These are phyloP conservation scores for Cyberlindnera maritima DNA, from an alignment of 805 yeast genomes.

Conservation along the genomic window DNA sequence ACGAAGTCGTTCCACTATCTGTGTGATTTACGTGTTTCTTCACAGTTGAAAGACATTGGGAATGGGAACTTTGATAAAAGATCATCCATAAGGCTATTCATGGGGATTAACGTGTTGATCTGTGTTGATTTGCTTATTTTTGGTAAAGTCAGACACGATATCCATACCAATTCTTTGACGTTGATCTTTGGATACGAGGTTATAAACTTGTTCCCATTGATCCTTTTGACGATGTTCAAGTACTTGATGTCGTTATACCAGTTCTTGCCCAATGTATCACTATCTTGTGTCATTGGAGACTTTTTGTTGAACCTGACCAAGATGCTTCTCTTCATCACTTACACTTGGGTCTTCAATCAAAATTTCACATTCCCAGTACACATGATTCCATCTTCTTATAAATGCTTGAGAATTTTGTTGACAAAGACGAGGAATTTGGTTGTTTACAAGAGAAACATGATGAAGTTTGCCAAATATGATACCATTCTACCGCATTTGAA, in stretches of 20 bases:
- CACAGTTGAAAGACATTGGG: constrained; percentile 3
- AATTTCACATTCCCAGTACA: constrained; percentile 14
- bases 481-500: neutral
- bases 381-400: constrained; percentile 19
- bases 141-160: constrained; percentile 3
- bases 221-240: constrained; percentile 14
- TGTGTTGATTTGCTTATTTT: constrained; percentile 8
- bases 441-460: constrained; percentile 10
- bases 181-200: constrained; percentile 22
- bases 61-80: constrained; percentile 3
- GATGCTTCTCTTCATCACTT: constrained; percentile 15
- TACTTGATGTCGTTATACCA: constrained; percentile 5
- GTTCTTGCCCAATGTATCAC: too few species aligned
- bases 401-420: constrained; percentile 21
- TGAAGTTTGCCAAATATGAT: constrained; percentile 9
- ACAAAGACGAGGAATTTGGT: constrained; percentile 20
- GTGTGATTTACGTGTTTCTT: constrained; percentile 15
- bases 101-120: constrained; percentile 12
- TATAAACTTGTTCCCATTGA: constrained; percentile 18
- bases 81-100: constrained; percentile 1
- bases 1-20: constrained; percentile 23
- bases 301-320: constrained; percentile 12
- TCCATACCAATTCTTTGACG: constrained; percentile 4
- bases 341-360: constrained; percentile 17
- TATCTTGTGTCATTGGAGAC: constrained; percentile 8